phyloP scores from a whole-genome alignment of 192 early-diverging fungal species.

The Umbelopsis ramanniana region DNA sequence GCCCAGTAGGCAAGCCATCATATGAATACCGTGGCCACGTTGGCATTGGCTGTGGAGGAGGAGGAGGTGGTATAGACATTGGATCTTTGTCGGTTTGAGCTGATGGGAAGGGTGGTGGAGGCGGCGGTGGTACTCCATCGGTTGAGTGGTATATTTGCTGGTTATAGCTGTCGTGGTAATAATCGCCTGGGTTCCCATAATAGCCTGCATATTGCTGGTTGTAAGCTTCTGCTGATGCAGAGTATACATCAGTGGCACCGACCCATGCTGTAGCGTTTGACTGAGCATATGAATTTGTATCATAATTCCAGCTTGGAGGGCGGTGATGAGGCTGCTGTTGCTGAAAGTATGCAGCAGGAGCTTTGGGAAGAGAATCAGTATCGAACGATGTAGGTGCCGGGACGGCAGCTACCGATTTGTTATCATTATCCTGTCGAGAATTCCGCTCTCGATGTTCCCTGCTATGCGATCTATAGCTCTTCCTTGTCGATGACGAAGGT shows the following conservation, averaged over 20 bases:
- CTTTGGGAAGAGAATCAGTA: constrained; percentile 19
- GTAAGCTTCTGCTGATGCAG: constrained; percentile 21
- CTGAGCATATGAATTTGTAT: constrained; percentile 19
- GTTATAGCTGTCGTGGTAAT: neutral
- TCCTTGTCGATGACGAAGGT: neutral
- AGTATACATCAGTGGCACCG: constrained; percentile 22
- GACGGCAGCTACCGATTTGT: neutral
- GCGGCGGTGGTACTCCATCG: constrained; percentile 31
- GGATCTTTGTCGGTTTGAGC: constrained; percentile 24
- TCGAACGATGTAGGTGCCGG: constrained; percentile 27
- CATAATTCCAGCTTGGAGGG: constrained; percentile 32
- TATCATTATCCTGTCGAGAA: neutral
- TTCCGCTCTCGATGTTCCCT: neutral
- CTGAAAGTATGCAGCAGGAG: constrained; percentile 10
- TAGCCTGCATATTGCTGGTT: neutral
- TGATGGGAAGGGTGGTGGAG: constrained; percentile 31
- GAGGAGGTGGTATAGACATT: neutral
- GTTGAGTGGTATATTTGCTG: constrained; percentile 2
- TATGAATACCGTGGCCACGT: constrained; percentile 19
- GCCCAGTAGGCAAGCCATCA: constrained; percentile 23
- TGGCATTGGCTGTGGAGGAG: constrained; percentile 7
- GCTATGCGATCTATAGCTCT: neutral
- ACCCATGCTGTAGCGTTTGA: neutral
- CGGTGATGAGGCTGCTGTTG: constrained; percentile 20
- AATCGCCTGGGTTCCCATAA: constrained; percentile 12